These are phyloP conservation scores for Venturia aucupariae DNA, from an alignment of 2,329 filamentous ascomycete species.

Conservation along the genomic window DNA sequence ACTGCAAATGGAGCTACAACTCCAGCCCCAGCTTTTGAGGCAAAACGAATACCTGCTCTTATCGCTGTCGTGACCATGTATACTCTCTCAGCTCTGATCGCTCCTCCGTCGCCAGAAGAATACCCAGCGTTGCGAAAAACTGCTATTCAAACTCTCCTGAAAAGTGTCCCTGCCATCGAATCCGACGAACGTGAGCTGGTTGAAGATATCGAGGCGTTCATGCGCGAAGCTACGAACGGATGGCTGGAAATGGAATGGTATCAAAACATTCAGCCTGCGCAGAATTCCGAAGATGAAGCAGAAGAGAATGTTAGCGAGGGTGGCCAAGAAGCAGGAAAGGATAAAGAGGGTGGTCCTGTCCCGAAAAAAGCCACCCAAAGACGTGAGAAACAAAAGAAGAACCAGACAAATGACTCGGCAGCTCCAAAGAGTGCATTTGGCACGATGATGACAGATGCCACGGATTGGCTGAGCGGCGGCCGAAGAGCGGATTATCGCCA, in stretches of 20 bases:
- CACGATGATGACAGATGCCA: slow-evolving; percentile 67
- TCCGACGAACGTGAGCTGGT: slow-evolving; percentile 29
- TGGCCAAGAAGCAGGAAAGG: slow-evolving; percentile 31
- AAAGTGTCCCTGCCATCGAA: slow-evolving; percentile 39
- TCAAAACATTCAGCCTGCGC: slow-evolving; percentile 14
- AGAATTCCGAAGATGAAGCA: slow-evolving; percentile 24
- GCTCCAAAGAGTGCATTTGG: slow-evolving; percentile 36
- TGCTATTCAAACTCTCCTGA: slow-evolving; percentile 27
- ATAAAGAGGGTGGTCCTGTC: slow-evolving; percentile 17
- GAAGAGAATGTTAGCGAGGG: slow-evolving; percentile 29
- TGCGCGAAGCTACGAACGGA: slow-evolving; percentile 12
- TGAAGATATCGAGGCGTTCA: slow-evolving; percentile 28
- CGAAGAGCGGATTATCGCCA: slow-evolving; percentile 50
- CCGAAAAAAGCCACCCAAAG: slow-evolving; percentile 38
- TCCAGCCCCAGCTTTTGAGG: neutral
- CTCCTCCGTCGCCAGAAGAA: slow-evolving; percentile 11
- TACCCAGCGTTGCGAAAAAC: slow-evolving; percentile 1
- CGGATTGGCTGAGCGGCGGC: slow-evolving; percentile 60
- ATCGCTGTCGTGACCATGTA: slow-evolving; percentile 54
- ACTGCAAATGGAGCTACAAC: neutral
- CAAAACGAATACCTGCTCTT: slow-evolving; percentile 40
- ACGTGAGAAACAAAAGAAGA: slow-evolving; percentile 27
- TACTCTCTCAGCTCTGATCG: slow-evolving; percentile 42
- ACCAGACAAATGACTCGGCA: slow-evolving; percentile 20
- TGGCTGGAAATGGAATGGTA: slow-evolving; percentile 20